Evolutionary conservation across 441 rosid genomes (phyloP).

Genomic region (Erodium texanum): DNA sequence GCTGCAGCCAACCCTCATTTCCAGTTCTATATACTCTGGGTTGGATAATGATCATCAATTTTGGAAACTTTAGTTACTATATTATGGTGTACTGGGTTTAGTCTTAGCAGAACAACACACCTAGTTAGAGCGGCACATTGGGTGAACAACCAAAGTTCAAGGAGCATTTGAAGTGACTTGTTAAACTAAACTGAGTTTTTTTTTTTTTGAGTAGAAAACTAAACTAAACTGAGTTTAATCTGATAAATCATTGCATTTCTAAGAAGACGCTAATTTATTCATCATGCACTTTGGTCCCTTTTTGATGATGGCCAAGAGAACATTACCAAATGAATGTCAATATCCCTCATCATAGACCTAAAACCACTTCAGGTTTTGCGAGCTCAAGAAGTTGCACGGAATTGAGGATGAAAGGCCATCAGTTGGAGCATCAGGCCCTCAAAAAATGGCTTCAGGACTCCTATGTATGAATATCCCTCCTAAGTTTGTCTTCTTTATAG

Average conservation of each 20-base stretch:
- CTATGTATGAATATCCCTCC: conserved; percentile 51
- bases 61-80: too few species aligned
- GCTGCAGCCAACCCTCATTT: too few species aligned
- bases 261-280: not conserved
- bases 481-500: not conserved
- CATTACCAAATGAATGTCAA: not conserved
- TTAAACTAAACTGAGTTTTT: too few species aligned
- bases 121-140: too few species aligned
- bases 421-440: conserved; percentile 46
- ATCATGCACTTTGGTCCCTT: not conserved
- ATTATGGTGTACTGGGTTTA: too few species aligned
- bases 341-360: conserved; percentile 9
- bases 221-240: too few species aligned
- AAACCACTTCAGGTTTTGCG: conserved; percentile 50
- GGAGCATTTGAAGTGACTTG: too few species aligned
- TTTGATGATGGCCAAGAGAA: not conserved
- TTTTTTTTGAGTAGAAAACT: too few species aligned
- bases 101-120: too few species aligned
- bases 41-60: too few species aligned
- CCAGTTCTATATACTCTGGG: too few species aligned
- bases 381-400: conserved; percentile 65
- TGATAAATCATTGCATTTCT: not conserved
- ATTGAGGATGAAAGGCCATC: conserved; percentile 68
- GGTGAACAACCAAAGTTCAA: too few species aligned
- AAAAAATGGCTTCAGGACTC: conserved; percentile 76